These are phyloP conservation scores for Yarrowia porcina DNA, from an alignment of 805 yeast species.

Conservation along the genomic window DNA sequence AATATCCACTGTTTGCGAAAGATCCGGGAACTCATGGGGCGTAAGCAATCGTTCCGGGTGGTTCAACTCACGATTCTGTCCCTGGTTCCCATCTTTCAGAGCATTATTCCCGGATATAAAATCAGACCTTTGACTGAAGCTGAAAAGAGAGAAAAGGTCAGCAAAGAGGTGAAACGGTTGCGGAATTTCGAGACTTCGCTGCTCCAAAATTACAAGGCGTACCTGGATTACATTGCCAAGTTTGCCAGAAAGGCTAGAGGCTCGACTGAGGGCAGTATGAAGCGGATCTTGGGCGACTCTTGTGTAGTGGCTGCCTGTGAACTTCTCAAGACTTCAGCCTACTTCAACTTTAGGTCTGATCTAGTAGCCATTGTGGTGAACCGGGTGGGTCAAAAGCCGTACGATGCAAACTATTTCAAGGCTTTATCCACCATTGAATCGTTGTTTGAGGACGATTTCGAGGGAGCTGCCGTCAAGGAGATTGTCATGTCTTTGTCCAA, in stretches of 20 bases:
- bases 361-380: conserved; percentile 64
- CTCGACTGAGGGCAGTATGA: conserved; percentile 28
- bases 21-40: conserved; percentile 36
- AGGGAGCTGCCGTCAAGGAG: conserved; percentile 79
- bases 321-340: conserved; percentile 60
- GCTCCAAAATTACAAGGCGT: conserved; percentile 64
- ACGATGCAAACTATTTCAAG: conserved; percentile 49
- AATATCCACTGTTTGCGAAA: conserved; percentile 62
- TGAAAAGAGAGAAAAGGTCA: conserved; percentile 77
- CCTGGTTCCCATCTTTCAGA: conserved; percentile 77
- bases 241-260: conserved; percentile 43
- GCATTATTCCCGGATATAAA: conserved; percentile 82
- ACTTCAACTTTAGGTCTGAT: conserved; percentile 80
- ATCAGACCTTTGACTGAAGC: conserved; percentile 78
- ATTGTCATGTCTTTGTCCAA: conserved; percentile 64
- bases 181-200: conserved; percentile 79
- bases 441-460: conserved; percentile 71
- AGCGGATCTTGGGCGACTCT: conserved; percentile 35
- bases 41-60: conserved; percentile 51
- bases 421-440: conserved; percentile 65
- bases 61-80: conserved; percentile 71
- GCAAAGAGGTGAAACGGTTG: conserved; percentile 73
- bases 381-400: conserved; percentile 55
- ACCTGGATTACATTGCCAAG: conserved; percentile 53
- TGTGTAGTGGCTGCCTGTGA: conserved; percentile 81